Evolutionary conservation across 805 yeast genomes (phyloP), one percentile per base, ranked within the genome.

Genomic region (Lipomyces japonicus): DNA sequence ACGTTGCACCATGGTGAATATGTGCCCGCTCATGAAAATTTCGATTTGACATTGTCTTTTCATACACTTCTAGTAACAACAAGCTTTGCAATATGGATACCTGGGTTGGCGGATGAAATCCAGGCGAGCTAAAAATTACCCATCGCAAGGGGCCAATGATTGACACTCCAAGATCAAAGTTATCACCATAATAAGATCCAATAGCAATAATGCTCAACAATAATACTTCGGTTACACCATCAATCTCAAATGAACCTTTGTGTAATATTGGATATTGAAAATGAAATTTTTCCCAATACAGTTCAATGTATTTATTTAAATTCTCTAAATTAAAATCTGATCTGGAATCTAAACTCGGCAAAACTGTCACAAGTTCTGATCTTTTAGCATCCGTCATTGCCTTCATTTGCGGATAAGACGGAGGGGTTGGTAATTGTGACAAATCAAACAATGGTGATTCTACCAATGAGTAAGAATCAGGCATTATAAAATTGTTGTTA

Each of bases 1-100:
- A 23, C 18, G 89, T 81, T 0, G 95, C 83, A 3, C 93, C 95
- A 65, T 88, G 96, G 63, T 88, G 95, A 19, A 88, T 70, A 65
- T 84, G 91, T 0, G 86, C 85, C 42, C 96, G 68, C 67, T 88
- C 96, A 64, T 87, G 96, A 59, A 85, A 66, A 37, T 70, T 69
- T 59, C 96, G 70, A 41, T 78, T 76, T 0, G 87, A 73, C 59
- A 84, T 81, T 51, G 83, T 76, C 69, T 87, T 85, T 64, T 87
- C 96, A 62, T 79, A 82, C 68, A 81, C 81, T 62, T 87, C 95
- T 22, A 88, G 64, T 56, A 88, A 63, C 51, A 84, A 65, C 53
- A 87, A 71, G 58, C 86, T 74, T 65, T 88, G 96, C 42, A 88
- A 72, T 10, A 87, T 78, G 83, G 89, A 86, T 5, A 84, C 70